Evolutionary conservation across 2,329 filamentous ascomycete genomes (phyloP).

Genomic region (Cercospora sp.): DNA sequence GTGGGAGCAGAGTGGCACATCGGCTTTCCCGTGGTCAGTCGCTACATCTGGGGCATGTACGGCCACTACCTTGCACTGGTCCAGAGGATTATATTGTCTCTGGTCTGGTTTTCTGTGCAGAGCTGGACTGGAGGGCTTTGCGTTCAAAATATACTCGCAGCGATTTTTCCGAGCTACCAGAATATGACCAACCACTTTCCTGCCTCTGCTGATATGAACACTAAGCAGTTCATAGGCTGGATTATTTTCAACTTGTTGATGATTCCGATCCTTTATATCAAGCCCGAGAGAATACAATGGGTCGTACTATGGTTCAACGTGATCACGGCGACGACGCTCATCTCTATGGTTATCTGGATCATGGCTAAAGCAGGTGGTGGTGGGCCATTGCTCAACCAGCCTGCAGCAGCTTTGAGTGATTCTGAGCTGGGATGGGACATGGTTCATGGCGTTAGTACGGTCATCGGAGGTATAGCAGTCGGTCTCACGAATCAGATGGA

Average conservation of each 20-base stretch:
- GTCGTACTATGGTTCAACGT: slow-evolving; percentile 47
- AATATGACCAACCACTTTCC: slow-evolving; percentile 56
- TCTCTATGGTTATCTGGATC: slow-evolving; percentile 58
- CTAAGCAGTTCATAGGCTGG: slow-evolving; percentile 48
- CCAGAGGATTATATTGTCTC: slow-evolving; percentile 54
- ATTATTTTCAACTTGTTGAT: slow-evolving; percentile 49
- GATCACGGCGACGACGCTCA: slow-evolving; percentile 51
- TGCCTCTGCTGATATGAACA: slow-evolving; percentile 47
- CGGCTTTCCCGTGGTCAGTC: slow-evolving; percentile 56
- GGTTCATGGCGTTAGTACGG: slow-evolving; percentile 44
- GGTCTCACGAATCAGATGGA: slow-evolving; percentile 49
- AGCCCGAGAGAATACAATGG: slow-evolving; percentile 45
- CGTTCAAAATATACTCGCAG: slow-evolving; percentile 53
- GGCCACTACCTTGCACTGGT: slow-evolving; percentile 57
- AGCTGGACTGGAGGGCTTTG: slow-evolving; percentile 62
- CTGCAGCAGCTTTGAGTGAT: slow-evolving; percentile 36
- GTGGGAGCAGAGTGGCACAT: slow-evolving; percentile 51
- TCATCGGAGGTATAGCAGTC: slow-evolving; percentile 48
- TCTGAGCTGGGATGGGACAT: slow-evolving; percentile 45
- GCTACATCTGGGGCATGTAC: slow-evolving; percentile 58
- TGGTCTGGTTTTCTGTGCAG: slow-evolving; percentile 59
- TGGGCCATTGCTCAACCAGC: slow-evolving; percentile 36
- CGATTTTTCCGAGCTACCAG: slow-evolving; percentile 60
- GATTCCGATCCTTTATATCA: slow-evolving; percentile 48
- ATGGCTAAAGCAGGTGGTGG: slow-evolving; percentile 58